A percentile compares a stretch with the other conserved stretches of the same genome.
These are phyloP conservation scores for Hanseniaspora valbyensis DNA, from an alignment of 805 yeast species.

Conservation along the genomic window DNA sequence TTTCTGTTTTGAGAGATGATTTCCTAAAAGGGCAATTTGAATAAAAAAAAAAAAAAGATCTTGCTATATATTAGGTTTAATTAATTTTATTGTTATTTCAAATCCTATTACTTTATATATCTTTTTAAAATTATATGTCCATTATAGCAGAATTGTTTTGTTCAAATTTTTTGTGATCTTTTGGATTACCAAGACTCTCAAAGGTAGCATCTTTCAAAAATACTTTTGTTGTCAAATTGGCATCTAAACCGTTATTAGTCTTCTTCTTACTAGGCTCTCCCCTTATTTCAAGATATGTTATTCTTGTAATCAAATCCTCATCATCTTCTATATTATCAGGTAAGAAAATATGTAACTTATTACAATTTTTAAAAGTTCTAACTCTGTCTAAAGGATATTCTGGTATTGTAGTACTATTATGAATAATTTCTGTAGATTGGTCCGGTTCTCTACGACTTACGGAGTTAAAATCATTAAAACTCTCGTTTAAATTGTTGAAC, in stretches of 20 bases:
- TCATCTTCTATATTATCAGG: conserved; percentile 55
- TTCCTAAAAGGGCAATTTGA: too few relatives aligned
- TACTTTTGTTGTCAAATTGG: conserved; percentile 46
- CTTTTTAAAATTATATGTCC: background rate
- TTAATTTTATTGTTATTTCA: too few relatives aligned
- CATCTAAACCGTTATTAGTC: conserved; percentile 27
- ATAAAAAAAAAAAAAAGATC: too few relatives aligned
- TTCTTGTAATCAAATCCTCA: conserved; percentile 44
- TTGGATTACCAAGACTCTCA: conserved; percentile 88
- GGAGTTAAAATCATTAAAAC: conserved; percentile 7
- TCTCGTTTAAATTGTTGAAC: conserved; percentile 45
- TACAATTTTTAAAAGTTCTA: conserved; percentile 51
- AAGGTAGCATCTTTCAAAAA: conserved; percentile 30
- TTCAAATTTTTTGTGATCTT: conserved; percentile 53
- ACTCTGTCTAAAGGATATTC: conserved; percentile 77
- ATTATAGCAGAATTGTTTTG: background rate
- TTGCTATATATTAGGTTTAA: too few relatives aligned
- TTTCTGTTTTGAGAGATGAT: too few relatives aligned
- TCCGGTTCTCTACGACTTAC: conserved; percentile 24
- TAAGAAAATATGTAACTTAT: conserved; percentile 55
- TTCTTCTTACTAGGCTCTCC: conserved; percentile 41
- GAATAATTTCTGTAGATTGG: conserved; percentile 46
- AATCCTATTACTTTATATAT: too few relatives aligned
- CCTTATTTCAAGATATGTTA: conserved; percentile 66
- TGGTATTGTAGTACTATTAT: background rate